phyloP scores from a whole-genome alignment of 352 stramenopile species.

The Globisporangium sylvaticum region DNA sequence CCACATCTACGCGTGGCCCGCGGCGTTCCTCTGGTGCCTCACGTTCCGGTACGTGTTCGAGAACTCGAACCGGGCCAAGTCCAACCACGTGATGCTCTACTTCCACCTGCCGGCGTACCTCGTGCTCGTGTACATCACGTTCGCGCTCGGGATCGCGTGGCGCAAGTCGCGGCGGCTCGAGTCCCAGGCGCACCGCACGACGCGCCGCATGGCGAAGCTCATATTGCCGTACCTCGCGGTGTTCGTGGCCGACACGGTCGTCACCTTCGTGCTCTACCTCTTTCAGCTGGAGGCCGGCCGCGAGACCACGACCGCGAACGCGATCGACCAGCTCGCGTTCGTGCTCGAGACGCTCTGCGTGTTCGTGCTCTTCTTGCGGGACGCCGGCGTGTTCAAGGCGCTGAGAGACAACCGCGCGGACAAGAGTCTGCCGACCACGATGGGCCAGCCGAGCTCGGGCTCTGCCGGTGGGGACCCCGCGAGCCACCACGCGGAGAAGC shows the following conservation, averaged over 20 bases:
- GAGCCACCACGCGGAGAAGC: slow-evolving; percentile 24
- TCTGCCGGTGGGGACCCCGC: not conserved
- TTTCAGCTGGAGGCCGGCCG: slow-evolving; percentile 28
- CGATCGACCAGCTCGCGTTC: slow-evolving; percentile 67
- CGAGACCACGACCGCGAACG: slow-evolving; percentile 45
- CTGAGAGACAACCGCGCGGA: slow-evolving; percentile 21
- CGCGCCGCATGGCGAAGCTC: slow-evolving; percentile 76
- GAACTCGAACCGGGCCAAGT: slow-evolving; percentile 18
- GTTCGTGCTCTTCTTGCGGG: slow-evolving; percentile 73
- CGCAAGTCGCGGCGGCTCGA: slow-evolving; percentile 68
- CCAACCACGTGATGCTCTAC: slow-evolving; percentile 57
- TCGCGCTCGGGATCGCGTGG: slow-evolving; percentile 59
- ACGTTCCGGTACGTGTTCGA: slow-evolving; percentile 64
- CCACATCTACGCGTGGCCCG: slow-evolving; percentile 77
- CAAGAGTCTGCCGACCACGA: slow-evolving; percentile 13
- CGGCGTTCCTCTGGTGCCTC: slow-evolving; percentile 59
- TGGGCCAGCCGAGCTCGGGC: slow-evolving; percentile 18
- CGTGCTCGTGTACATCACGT: slow-evolving; percentile 63
- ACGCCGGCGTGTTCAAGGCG: slow-evolving; percentile 58
- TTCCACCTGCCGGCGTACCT: slow-evolving; percentile 65
- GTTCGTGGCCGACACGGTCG: slow-evolving; percentile 46
- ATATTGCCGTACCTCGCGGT: slow-evolving; percentile 76
- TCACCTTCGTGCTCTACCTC: slow-evolving; percentile 55
- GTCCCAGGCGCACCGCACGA: slow-evolving; percentile 71
- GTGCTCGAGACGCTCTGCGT: slow-evolving; percentile 64